These are phyloP conservation scores for Oxytropis ochrocephala DNA, from an alignment of 306 rosid species.

Conservation along the genomic window DNA sequence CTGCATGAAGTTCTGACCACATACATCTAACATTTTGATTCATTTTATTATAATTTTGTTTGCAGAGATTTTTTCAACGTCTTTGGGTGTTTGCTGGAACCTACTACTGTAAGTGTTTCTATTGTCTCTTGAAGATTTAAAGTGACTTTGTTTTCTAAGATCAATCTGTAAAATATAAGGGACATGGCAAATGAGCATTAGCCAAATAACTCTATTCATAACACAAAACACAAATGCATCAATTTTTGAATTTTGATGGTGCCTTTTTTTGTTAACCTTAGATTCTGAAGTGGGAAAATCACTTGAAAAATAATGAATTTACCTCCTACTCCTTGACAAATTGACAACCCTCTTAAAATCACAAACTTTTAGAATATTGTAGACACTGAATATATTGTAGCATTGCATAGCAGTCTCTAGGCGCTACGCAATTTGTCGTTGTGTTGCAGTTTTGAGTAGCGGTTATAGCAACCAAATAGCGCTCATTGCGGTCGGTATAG, in stretches of 20 bases:
- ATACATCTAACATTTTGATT: background rate
- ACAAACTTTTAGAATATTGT: no score
- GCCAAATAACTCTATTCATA: background rate
- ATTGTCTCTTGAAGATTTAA: background rate
- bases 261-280: background rate
- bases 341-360: background rate
- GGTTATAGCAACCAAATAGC: no score
- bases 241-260: background rate
- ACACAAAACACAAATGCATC: background rate
- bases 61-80: constrained; percentile 74
- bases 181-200: background rate
- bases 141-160: background rate
- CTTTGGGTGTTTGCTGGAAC: constrained; percentile 61
- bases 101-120: constrained; percentile 60
- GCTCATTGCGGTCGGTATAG: no score
- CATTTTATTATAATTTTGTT: constrained; percentile 18
- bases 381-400: no score
- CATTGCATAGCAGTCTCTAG: no score
- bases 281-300: background rate
- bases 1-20: background rate
- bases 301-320: background rate
- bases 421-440: no score
- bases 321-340: background rate
- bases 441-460: no score
- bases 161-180: background rate